Base-by-base conservation (phyloP, 1,284 basidiomycete species). In the Irpex lacteus region DNA sequence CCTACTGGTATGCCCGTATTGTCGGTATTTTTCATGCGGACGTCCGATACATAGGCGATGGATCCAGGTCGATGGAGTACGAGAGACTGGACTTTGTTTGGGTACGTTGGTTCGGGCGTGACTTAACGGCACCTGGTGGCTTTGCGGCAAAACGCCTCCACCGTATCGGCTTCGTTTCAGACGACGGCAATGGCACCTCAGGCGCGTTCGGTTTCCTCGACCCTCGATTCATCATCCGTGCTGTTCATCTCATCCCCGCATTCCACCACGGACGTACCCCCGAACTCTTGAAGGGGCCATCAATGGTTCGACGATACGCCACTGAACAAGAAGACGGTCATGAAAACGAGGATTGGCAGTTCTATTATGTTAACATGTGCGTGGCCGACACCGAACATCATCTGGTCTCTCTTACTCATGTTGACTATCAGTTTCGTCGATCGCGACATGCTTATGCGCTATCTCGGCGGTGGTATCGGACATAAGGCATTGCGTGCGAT, bases 1-100 rank as follows among this genome's bases (percentile, higher is more conserved):
- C 71, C 1, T 78, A 70, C 63, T 68, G 61, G 60, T 78, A 78
- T 67, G 78, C 74, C 3, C 65, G 68, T 1, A 69, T 79, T 3
- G 53, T 78, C 26, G 72, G 71, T 2, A 68, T 77, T 2, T 77
- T 72, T 60, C 77, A 78, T 61, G 71, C 66, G 3, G 60, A 71
- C 19, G 70, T 59, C 13, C 15, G 44, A 11, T 62, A 65, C 40
- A 32, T 9, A 7, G 57, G 60, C 5, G 32, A n/a, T 36, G 50
- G 52, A n/a, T 61, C 19, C 66, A 63, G 55, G 53, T 63, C 3
- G 26, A 56, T 32, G 13, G 37, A 66, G 11, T 49, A 47, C 7
- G 50, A 63, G 21, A 58, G 65, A 0, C 50, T 73, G 47, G 68
- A 74, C 1, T 69, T 76, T 49, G 59, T 75, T 0, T 72, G 69